Evolutionary conservation across 2,329 filamentous ascomycete species (phyloP).

Genomic region (Daldinia sp.): DNA sequence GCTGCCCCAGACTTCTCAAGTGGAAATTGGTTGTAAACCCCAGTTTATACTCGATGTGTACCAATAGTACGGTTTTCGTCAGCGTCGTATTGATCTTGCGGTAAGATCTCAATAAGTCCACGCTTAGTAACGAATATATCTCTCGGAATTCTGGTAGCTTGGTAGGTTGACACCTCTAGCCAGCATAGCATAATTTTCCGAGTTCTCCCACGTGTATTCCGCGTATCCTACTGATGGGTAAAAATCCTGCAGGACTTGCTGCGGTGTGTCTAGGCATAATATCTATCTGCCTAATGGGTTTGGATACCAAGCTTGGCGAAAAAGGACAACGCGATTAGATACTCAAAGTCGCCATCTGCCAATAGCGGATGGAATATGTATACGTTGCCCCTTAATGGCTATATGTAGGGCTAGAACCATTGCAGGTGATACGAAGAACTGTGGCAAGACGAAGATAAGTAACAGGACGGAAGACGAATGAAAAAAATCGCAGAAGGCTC

Average conservation of each 20-base stretch:
- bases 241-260: not conserved
- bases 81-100: not conserved
- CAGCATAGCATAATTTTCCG: not conserved
- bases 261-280: not conserved
- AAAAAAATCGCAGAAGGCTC: not conserved
- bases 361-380: constrained; percentile 1
- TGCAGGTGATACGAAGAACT: constrained; percentile 5
- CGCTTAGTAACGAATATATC: not conserved
- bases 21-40: not conserved
- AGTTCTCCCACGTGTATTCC: not conserved
- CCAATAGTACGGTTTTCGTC: not conserved
- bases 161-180: not conserved
- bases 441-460: constrained; percentile 17
- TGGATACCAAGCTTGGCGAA: not conserved
- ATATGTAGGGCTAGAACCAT: constrained; percentile 14
- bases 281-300: not conserved
- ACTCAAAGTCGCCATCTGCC: not conserved
- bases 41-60: not conserved
- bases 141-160: not conserved
- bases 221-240: not conserved
- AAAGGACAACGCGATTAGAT: not conserved
- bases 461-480: constrained; percentile 10
- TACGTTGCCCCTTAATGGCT: constrained; percentile 4
- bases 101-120: not conserved
- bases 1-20: not conserved